Conservation (phyloP, 23 red algal species). For the Cyanidioschyzon merolae region DNA sequence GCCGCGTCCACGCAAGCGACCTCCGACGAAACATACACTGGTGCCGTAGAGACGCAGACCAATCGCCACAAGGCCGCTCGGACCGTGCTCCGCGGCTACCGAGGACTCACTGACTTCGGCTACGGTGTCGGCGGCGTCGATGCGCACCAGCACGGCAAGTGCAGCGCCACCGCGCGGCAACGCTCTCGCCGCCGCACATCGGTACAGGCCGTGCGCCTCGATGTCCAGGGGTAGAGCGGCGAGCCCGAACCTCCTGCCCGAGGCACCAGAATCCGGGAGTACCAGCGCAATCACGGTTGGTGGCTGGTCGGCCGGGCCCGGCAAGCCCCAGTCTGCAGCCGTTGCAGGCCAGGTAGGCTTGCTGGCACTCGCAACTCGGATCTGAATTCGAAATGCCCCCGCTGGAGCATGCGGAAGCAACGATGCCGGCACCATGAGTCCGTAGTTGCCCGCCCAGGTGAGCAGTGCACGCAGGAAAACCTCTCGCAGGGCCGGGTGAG, state of each 20-base stretch:
- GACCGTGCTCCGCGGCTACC: not conserved
- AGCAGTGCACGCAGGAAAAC: slow-evolving; percentile 20
- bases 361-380: not conserved
- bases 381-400: slow-evolving; percentile 6
- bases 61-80: not conserved
- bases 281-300: not conserved
- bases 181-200: slow-evolving; percentile 9
- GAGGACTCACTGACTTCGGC: slow-evolving; percentile 14
- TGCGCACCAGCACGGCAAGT: not conserved
- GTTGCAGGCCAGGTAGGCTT: not conserved
- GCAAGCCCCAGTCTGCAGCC: slow-evolving; percentile 9
- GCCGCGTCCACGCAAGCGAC: slow-evolving; percentile 18
- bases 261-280: not conserved
- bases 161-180: not conserved
- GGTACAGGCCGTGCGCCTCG: not conserved
- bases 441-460: slow-evolving; percentile 8
- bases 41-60: slow-evolving; percentile 15
- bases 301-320: not conserved
- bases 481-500: slow-evolving; percentile 3
- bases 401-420: slow-evolving; percentile 7
- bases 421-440: not conserved
- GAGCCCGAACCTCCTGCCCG: not conserved
- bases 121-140: slow-evolving; percentile 4
- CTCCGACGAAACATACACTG: not conserved
- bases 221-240: not conserved